phyloP scores from a whole-genome alignment of 495 filamentous ascomycete genomes.

The Aspergillus funiculosus region DNA sequence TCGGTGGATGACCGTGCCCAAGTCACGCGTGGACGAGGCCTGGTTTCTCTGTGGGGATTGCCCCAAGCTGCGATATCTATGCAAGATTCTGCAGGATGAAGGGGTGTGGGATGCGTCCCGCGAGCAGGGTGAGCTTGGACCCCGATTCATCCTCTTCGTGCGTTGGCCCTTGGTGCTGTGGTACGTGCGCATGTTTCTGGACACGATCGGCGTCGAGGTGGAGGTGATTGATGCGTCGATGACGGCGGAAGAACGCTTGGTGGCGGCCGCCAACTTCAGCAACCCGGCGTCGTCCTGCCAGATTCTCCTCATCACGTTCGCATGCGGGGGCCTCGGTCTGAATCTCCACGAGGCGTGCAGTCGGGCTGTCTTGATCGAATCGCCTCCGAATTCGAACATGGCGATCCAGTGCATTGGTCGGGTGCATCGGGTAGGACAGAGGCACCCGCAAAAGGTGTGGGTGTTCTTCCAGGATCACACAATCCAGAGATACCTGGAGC shows the following conservation, averaged over 20 bases:
- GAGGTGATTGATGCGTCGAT: not conserved
- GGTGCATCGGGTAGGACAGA: conserved; percentile 1
- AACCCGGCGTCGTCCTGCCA: not conserved
- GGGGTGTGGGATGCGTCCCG: not conserved
- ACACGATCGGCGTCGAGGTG: not conserved
- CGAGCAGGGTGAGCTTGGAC: not conserved
- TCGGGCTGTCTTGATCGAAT: conserved; percentile 21
- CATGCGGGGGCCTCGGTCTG: not conserved
- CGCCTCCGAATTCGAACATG: conserved; percentile 23
- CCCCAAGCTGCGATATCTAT: not conserved
- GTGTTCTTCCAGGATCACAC: conserved; percentile 3
- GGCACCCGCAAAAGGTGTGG: conserved; percentile 1
- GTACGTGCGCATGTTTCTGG: not conserved
- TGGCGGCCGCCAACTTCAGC: not conserved
- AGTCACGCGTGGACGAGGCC: not conserved
- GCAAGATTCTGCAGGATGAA: not conserved
- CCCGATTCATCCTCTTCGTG: conserved; percentile 1
- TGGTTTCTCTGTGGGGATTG: not conserved
- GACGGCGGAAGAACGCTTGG: not conserved
- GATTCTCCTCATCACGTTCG: not conserved
- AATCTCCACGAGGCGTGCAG: conserved; percentile 6
- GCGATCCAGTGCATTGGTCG: conserved; percentile 15
- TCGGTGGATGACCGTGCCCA: not conserved
- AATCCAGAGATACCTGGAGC: not conserved
- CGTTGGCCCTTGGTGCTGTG: not conserved